Evolutionary conservation across 306 rosid species (phyloP), one percentile per base, ranked within the genome.

Genomic region (Medicago arabica): DNA sequence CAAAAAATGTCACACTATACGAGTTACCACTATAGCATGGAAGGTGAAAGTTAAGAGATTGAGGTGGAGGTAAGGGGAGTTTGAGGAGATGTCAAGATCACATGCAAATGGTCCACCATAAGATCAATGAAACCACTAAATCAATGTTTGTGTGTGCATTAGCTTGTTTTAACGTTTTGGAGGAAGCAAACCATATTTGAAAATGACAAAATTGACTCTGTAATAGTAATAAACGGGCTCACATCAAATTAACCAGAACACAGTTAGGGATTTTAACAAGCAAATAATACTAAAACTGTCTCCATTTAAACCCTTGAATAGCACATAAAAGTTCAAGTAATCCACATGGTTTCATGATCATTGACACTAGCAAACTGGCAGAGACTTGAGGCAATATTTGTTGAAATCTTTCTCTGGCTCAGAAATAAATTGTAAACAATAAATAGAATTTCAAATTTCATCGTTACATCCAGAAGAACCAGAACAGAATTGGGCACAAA

Each of bases 381-480:
- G 6, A 28, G 12, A 28, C 16, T 49, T 38, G 10, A 3, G 19
- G 55, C 15, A 72, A 31, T 25, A 47, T 14, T 38, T 18, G 43
- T 7, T 60, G 57, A 23, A 50, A 36, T 34, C 15, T 21, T 28
- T 15, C 31, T 17, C 49, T 17, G n/a, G 6, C 18, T 2, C 9
- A 46, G 15, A 5, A 61, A 7, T 18, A 11, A 73, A 46, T 21
- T 3, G 47, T 18, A 53, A 71, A 81, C 70, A 51, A 75, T 44
- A 63, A 55, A 61, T 43, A 46, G 65, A 82, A 76, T 58, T 75
- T 75, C 50, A 83, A 88, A 78, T 76, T 46, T 79, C 5, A 77
- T 67, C 58, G 67, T 81, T 80, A 80, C 80, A 88, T 39, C 25
- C 39, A 64, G 67, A 61, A 31, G 43, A 38, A 59, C 38, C 17